phyloP scores from a whole-genome alignment of 73 alveolate species.

The Paramecium pentaurelia region DNA sequence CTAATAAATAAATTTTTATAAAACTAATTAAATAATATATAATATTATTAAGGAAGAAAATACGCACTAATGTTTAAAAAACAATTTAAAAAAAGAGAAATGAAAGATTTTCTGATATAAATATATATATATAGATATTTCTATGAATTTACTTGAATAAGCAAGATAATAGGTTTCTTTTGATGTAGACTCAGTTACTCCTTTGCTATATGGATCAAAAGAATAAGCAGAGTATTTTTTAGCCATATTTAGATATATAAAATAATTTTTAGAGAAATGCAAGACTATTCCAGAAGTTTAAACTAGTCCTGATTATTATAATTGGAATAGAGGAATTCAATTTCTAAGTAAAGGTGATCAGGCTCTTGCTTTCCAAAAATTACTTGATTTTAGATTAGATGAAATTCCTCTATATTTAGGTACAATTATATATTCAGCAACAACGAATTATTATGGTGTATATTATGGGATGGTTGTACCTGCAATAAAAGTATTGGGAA shows the following conservation, averaged over 20 bases:
- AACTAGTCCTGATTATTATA: not conserved
- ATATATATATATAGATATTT: not conserved
- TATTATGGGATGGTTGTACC: constrained; percentile 51
- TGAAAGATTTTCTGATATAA: not conserved
- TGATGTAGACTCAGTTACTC: not conserved
- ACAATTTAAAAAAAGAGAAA: not conserved
- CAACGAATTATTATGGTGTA: constrained; percentile 40
- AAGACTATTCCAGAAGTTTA: not conserved
- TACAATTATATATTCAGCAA: not conserved
- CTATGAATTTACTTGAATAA: not conserved
- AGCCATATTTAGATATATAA: not conserved
- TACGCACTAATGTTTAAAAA: not conserved
- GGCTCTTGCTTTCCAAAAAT: not conserved
- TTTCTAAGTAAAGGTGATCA: not conserved
- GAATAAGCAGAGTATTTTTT: not conserved
- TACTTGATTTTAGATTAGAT: not conserved
- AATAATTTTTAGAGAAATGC: not conserved
- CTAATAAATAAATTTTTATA: not conserved
- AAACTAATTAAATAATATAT: not conserved
- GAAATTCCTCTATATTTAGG: not conserved
- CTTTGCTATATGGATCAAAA: not conserved
- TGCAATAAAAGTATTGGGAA: constrained; percentile 35
- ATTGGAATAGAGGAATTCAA: not conserved
- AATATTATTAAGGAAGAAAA: not conserved
- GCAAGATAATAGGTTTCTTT: not conserved